Conservation (phyloP, 2,329 filamentous ascomycete species). For the Pseudogymnoascus sp. region DNA sequence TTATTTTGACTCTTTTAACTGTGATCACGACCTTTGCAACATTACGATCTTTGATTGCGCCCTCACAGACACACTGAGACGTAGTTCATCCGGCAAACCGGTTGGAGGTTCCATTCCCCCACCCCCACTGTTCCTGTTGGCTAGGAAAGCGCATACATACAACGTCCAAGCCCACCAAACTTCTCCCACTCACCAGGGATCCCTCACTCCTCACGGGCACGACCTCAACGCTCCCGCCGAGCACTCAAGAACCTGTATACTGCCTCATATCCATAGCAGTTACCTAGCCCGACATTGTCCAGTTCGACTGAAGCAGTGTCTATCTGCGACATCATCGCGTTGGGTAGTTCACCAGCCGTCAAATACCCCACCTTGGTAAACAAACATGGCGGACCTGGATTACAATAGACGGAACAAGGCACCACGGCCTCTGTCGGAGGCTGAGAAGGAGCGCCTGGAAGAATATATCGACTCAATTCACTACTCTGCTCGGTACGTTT, state of each 20-base stretch:
- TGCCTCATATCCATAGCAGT: not conserved
- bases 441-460: conserved; percentile 74
- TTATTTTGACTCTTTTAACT: not conserved
- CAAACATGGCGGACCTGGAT: conserved; percentile 57
- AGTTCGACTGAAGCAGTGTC: not conserved
- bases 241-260: not conserved
- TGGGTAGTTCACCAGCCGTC: not conserved
- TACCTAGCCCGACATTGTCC: not conserved
- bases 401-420: conserved; percentile 76
- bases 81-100: not conserved
- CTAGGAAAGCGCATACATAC: conserved; percentile 8
- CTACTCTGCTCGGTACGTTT: conserved; percentile 76
- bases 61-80: not conserved
- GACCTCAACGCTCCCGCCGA: conserved; percentile 4
- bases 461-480: conserved; percentile 92
- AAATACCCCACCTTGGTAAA: conserved; percentile 7
- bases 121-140: conserved; percentile 7
- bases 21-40: not conserved
- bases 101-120: conserved; percentile 5
- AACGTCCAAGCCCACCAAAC: conserved; percentile 7
- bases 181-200: conserved; percentile 7
- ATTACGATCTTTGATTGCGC: not conserved
- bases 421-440: conserved; percentile 70
- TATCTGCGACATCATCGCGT: conserved; percentile 1
- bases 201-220: conserved; percentile 3